Percentiles rank a stretch among this genome's conserved stretches.
These are phyloP conservation scores for Dillenia suffruticosa DNA, from an alignment of 164 flowering plant species.

Conservation along the genomic window DNA sequence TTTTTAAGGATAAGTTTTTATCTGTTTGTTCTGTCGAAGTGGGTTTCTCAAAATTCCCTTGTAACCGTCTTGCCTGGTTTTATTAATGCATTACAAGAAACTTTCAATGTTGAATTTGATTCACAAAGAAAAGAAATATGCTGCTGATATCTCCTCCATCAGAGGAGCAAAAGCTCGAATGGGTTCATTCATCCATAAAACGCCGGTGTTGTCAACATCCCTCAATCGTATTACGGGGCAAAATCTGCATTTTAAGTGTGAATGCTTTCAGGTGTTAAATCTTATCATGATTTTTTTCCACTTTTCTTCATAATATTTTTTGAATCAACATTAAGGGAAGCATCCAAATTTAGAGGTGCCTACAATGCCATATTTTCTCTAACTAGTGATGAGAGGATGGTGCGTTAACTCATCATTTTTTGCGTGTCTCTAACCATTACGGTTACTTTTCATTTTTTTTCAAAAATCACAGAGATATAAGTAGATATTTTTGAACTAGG, in stretches of 20 bases:
- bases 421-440: too few relatives aligned
- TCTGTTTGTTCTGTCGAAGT: too few relatives aligned
- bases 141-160: constrained; percentile 69
- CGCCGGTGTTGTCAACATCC: constrained; percentile 70
- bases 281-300: neutral
- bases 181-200: constrained; percentile 45
- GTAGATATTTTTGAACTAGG: too few relatives aligned
- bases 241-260: constrained; percentile 74
- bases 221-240: constrained; percentile 65
- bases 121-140: constrained; percentile 38
- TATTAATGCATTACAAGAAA: too few relatives aligned
- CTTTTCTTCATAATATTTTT: neutral
- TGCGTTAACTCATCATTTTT: too few relatives aligned
- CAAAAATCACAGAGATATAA: too few relatives aligned
- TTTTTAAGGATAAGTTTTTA: too few relatives aligned
- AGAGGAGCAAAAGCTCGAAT: constrained; percentile 70
- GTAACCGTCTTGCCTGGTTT: too few relatives aligned
- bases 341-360: constrained; percentile 95
- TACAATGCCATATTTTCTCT: constrained; percentile 89
- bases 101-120: too few relatives aligned
- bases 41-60: too few relatives aligned
- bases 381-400: constrained; percentile 40
- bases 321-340: constrained; percentile 45
- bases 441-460: too few relatives aligned
- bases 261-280: constrained; percentile 80